A percentile compares a stretch with the other conserved stretches of the same genome.
phyloP scores from a whole-genome alignment of 192 early-diverging fungal genomes.

The Umbelopsis vinacea region DNA sequence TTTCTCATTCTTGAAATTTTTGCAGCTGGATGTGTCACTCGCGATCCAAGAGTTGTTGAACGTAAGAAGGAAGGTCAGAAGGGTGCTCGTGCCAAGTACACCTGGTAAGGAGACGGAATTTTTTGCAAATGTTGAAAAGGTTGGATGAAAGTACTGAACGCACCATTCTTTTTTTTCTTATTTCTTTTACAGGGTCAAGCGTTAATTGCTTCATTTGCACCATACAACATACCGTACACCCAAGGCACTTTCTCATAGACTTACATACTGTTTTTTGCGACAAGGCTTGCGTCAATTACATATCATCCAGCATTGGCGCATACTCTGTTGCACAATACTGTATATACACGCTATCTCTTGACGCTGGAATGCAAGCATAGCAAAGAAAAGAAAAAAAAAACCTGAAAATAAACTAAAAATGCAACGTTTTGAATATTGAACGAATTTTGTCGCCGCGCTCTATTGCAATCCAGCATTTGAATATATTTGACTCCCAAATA shows the following conservation, averaged over 20 bases:
- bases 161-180: too few relatives aligned
- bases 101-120: constrained; percentile 56
- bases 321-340: too few relatives aligned
- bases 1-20: constrained; percentile 24
- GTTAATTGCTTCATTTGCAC: not conserved
- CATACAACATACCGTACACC: not conserved
- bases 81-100: constrained; percentile 90
- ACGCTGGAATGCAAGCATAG: constrained; percentile 3
- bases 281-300: not conserved
- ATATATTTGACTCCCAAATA: not conserved
- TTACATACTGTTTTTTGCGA: constrained; percentile 11
- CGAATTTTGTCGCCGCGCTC: not conserved
- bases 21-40: constrained; percentile 56
- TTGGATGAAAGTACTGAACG: not conserved
- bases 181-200: constrained; percentile 5
- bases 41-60: constrained; percentile 83
- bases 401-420: not conserved
- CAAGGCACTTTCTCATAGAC: not conserved
- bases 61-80: constrained; percentile 96
- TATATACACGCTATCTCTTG: not conserved
- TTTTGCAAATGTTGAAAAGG: not conserved
- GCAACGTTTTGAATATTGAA: not conserved
- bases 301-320: too few relatives aligned
- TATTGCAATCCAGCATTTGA: not conserved
- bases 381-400: not conserved